phyloP scores from a whole-genome alignment of 1,284 basidiomycete species.

The Malassezia brasiliensis region DNA sequence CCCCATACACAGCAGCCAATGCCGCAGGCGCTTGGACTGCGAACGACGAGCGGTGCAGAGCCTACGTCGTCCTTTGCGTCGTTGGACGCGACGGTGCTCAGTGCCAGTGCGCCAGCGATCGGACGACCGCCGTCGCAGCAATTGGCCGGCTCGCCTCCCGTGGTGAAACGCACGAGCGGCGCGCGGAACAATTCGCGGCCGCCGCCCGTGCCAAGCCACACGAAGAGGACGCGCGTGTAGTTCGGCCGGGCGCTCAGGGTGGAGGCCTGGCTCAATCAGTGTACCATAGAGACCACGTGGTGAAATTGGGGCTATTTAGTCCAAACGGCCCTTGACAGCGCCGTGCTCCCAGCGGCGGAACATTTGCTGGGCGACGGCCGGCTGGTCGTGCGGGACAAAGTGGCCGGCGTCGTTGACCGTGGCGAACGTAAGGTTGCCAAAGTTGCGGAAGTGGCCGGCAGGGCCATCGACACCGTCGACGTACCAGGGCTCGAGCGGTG shows the following conservation, averaged over 20 bases:
- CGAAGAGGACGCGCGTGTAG: neutral
- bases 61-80: constrained; percentile 12
- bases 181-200: neutral
- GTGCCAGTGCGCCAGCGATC: constrained; percentile 27
- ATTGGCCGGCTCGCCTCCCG: neutral
- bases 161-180: neutral
- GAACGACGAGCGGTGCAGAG: neutral
- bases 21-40: neutral
- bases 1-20: constrained; percentile 26
- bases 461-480: constrained; percentile 9
- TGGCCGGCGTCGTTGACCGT: constrained; percentile 38
- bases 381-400: constrained; percentile 45
- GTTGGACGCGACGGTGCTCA: constrained; percentile 31
- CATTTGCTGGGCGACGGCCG: constrained; percentile 28
- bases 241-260: too few relatives aligned
- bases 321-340: constrained; percentile 4
- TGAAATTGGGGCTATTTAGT: neutral
- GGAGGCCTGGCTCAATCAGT: neutral
- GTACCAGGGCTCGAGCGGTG: constrained; percentile 27
- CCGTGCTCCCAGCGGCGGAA: constrained; percentile 38
- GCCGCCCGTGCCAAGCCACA: neutral
- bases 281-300: neutral
- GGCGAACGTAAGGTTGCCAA: constrained; percentile 30
- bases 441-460: constrained; percentile 29
- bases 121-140: neutral